Percentiles rank a stretch among this genome's conserved stretches.
phyloP scores from a whole-genome alignment of 306 rosid genomes.

The Vachellia collinsii region DNA sequence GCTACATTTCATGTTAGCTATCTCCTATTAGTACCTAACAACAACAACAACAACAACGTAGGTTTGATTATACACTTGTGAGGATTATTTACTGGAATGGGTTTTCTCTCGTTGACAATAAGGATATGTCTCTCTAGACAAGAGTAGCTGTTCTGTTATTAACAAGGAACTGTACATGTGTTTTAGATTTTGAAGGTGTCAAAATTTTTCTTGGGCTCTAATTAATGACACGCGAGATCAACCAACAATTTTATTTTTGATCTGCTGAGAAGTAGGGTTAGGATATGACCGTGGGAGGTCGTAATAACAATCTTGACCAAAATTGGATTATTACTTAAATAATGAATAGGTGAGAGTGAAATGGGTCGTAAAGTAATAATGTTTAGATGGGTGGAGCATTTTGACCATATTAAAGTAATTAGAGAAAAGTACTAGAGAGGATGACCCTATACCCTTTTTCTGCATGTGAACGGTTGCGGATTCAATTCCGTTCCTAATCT shows the following conservation, averaged over 20 bases:
- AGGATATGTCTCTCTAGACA: background rate
- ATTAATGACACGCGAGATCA: background rate
- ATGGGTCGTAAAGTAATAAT: background rate
- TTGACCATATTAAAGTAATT: background rate
- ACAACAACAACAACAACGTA: no score
- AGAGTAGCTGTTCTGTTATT: background rate
- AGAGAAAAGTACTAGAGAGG: background rate
- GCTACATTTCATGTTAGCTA: background rate
- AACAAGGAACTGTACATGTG: background rate
- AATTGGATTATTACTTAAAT: background rate
- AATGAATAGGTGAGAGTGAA: background rate
- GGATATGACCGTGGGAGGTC: background rate
- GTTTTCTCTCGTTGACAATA: no score
- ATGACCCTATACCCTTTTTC: no score
- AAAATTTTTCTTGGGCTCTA: background rate
- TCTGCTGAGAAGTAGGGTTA: background rate
- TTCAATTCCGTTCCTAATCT: no score
- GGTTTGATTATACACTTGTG: constrained; percentile 12
- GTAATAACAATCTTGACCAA: background rate
- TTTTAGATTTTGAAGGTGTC: background rate
- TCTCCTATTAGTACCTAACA: background rate
- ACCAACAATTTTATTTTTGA: background rate
- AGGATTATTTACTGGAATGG: background rate
- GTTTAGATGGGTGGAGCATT: background rate
- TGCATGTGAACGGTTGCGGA: no score